phyloP scores from a whole-genome alignment of 2,329 filamentous ascomycete genomes.

The Pestalotiopsis sp. region DNA sequence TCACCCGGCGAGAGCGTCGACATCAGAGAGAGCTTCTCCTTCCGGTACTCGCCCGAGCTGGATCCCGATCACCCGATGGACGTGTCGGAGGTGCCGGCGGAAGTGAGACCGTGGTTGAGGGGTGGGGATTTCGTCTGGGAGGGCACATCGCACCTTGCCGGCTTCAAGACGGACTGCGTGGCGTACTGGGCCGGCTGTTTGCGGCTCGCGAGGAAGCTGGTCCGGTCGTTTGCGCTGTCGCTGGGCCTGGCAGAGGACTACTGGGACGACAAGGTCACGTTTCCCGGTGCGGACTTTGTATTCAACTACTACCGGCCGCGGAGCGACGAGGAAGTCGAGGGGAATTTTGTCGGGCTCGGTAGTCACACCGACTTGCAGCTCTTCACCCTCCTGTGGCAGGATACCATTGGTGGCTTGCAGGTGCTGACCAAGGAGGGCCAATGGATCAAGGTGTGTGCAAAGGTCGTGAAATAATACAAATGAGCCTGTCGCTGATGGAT shows the following conservation, averaged over 20 bases:
- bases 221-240: constrained; percentile 56
- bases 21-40: constrained; percentile 53
- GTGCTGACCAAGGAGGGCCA: constrained; percentile 44
- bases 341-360: constrained; percentile 43
- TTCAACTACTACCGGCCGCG: constrained; percentile 44
- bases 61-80: constrained; percentile 48
- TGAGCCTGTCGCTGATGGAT: neutral
- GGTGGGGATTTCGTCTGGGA: constrained; percentile 57
- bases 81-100: constrained; percentile 42
- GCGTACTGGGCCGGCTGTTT: constrained; percentile 53
- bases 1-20: constrained; percentile 54
- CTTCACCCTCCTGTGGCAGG: constrained; percentile 54
- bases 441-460: constrained; percentile 40
- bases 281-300: constrained; percentile 48
- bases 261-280: constrained; percentile 56
- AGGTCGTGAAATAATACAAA: neutral
- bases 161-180: constrained; percentile 49
- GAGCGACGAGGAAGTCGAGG: constrained; percentile 24
- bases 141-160: constrained; percentile 47
- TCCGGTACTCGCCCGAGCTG: constrained; percentile 54
- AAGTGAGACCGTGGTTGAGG: constrained; percentile 44
- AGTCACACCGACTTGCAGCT: constrained; percentile 58
- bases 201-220: constrained; percentile 51
- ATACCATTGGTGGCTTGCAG: constrained; percentile 44
- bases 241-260: constrained; percentile 55